Evolutionary conservation across 371 early-diverging fungal genomes (phyloP).

Genomic region (Apophysomyces ossiformis): DNA sequence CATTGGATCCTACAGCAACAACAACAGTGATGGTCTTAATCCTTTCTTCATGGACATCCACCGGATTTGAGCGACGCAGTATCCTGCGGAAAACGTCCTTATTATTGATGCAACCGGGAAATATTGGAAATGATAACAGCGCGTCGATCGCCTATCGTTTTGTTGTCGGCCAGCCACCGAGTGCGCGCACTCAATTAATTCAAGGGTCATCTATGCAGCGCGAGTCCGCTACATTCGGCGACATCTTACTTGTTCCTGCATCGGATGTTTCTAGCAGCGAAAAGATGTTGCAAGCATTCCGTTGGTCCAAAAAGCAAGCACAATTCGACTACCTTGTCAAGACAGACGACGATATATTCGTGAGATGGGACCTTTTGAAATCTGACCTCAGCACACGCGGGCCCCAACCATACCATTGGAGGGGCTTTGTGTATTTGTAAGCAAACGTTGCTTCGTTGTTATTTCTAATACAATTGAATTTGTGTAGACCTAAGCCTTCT

Average conservation of each 20-base stretch:
- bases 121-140: conserved; percentile 14
- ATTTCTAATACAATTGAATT: too few relatives aligned
- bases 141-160: conserved; percentile 56
- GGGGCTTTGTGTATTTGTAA: conserved; percentile 63
- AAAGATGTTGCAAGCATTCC: conserved; percentile 58
- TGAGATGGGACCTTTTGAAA: conserved; percentile 56
- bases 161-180: conserved; percentile 61
- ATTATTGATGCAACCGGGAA: conserved; percentile 34
- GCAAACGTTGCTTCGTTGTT: too few relatives aligned
- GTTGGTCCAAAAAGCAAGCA: conserved; percentile 48
- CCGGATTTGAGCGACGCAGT: conserved; percentile 44
- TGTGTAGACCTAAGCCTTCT: too few relatives aligned
- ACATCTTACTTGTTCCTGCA: conserved; percentile 60
- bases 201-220: conserved; percentile 43
- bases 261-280: conserved; percentile 56
- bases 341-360: conserved; percentile 67
- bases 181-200: conserved; percentile 36
- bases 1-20: conserved; percentile 24
- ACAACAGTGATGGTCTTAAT: conserved; percentile 50
- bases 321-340: conserved; percentile 63
- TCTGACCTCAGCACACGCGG: conserved; percentile 47
- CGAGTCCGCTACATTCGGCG: conserved; percentile 52
- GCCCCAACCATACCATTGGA: conserved; percentile 52
- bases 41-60: conserved; percentile 59
- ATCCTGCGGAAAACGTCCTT: conserved; percentile 49